These are phyloP conservation scores for Aspergillus bombycis DNA, from an alignment of 2,329 filamentous ascomycete species.

Conservation along the genomic window DNA sequence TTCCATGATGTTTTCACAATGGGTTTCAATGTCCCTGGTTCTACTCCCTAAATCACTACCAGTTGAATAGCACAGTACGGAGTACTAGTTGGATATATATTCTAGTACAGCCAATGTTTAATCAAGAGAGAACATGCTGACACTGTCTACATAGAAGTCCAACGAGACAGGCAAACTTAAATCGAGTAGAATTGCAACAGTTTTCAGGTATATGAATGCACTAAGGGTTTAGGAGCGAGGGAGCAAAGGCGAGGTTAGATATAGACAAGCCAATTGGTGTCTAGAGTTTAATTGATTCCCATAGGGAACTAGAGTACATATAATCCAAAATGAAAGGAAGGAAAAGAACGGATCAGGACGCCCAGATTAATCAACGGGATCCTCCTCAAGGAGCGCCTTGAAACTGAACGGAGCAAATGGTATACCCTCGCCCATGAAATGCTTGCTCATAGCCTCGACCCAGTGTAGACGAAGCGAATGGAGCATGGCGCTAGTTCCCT, in stretches of 20 bases:
- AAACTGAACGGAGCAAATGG: constrained; percentile 91
- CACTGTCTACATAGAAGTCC: not conserved
- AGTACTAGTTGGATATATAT: not conserved
- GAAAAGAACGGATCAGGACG: constrained; percentile 17
- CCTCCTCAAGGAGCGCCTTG: constrained; percentile 79
- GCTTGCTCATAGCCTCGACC: constrained; percentile 98
- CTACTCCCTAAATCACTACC: not conserved
- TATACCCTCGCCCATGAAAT: constrained; percentile 88
- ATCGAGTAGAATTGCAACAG: not conserved
- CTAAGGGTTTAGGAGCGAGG: constrained; percentile 8
- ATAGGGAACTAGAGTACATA: constrained; percentile 13
- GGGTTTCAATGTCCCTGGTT: not conserved
- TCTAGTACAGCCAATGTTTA: not conserved
- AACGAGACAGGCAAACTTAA: not conserved
- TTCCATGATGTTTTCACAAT: not conserved
- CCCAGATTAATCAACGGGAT: constrained; percentile 52
- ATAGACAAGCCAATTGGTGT: not conserved
- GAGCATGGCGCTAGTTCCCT: constrained; percentile 94
- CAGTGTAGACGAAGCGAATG: constrained; percentile 89
- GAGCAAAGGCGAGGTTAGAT: not conserved
- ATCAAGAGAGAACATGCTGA: not conserved
- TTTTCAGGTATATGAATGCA: constrained; percentile 11
- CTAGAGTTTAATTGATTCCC: constrained; percentile 10
- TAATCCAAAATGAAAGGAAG: constrained; percentile 16
- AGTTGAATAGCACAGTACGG: not conserved